Evolutionary conservation across 345 rosid genomes (phyloP).

Genomic region (Microthlaspi erraticum): DNA sequence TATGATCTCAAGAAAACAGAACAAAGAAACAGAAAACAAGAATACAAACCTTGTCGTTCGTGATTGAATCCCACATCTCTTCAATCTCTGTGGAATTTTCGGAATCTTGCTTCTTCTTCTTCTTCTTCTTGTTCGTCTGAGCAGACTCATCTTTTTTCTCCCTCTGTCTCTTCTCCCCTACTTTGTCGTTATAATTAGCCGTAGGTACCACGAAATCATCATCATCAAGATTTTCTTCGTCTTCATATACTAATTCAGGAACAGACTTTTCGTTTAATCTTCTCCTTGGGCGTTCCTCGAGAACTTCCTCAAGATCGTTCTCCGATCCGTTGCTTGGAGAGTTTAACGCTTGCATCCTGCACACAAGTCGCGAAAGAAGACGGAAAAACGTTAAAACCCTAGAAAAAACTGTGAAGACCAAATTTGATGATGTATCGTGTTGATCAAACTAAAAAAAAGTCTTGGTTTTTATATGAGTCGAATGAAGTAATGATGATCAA

Average conservation of each 20-base stretch:
- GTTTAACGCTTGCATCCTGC: conserved; percentile 7
- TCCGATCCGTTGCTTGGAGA: background rate
- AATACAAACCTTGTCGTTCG: conserved; percentile 61
- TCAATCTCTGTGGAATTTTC: conserved; percentile 53
- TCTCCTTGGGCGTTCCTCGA: conserved; percentile 47
- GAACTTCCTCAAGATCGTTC: conserved; percentile 9
- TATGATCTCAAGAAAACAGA: conserved; percentile 13
- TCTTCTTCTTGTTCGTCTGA: conserved; percentile 47
- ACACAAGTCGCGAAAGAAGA: background rate
- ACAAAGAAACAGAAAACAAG: background rate
- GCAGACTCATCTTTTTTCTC: conserved; percentile 26
- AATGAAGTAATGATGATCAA: conserved; percentile 2
- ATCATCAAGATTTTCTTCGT: conserved; percentile 51
- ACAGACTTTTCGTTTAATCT: conserved; percentile 60
- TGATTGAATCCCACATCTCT: conserved; percentile 93
- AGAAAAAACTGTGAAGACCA: background rate
- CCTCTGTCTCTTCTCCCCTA: conserved; percentile 57
- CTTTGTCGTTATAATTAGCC: conserved; percentile 43
- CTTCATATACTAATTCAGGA: conserved; percentile 53
- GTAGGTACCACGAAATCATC: conserved; percentile 47
- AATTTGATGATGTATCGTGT: background rate
- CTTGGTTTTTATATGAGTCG: background rate
- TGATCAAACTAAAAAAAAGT: background rate
- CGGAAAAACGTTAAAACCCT: conserved; percentile 21
- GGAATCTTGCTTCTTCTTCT: conserved; percentile 47